Conservation (phyloP, 2,329 filamentous ascomycete species). For the Ascomycota sp. region DNA sequence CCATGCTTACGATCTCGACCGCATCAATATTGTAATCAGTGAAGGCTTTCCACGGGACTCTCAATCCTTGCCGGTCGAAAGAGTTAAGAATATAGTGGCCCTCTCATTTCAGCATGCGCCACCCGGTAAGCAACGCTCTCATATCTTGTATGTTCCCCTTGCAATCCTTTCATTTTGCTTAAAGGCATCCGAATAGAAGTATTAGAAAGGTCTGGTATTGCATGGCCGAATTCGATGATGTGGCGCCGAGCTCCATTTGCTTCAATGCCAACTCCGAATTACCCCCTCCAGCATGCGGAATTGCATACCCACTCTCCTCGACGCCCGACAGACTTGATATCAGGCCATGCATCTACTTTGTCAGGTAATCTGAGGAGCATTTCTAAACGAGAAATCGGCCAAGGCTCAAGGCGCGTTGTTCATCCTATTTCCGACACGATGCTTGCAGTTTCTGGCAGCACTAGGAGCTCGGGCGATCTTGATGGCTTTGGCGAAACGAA, state of each 20-base stretch:
- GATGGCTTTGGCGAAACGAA: conserved; percentile 7
- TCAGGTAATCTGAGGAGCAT: not conserved
- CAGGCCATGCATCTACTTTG: not conserved
- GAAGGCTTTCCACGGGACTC: conserved; percentile 46
- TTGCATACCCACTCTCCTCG: conserved; percentile 44
- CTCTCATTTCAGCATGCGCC: conserved; percentile 81
- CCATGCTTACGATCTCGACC: conserved; percentile 47
- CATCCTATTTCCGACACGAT: conserved; percentile 2
- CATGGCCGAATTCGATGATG: conserved; percentile 60
- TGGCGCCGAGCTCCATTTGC: conserved; percentile 31
- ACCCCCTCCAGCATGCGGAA: conserved; percentile 26
- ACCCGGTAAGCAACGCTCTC: conserved; percentile 32
- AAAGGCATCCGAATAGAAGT: conserved; percentile 29
- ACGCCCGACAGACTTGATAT: conserved; percentile 7
- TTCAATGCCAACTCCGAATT: conserved; percentile 19
- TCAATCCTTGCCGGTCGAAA: conserved; percentile 33
- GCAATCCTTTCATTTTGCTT: too few relatives aligned
- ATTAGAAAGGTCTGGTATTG: conserved; percentile 52
- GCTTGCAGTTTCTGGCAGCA: not conserved
- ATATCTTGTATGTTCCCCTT: too few relatives aligned
- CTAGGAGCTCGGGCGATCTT: conserved; percentile 1
- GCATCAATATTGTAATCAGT: conserved; percentile 57
- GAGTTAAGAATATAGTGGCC: conserved; percentile 49
- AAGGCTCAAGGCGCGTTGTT: conserved; percentile 2
- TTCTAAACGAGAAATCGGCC: not conserved